phyloP scores from a whole-genome alignment of 1,284 basidiomycete species.

The Neonothopanus nambi region DNA sequence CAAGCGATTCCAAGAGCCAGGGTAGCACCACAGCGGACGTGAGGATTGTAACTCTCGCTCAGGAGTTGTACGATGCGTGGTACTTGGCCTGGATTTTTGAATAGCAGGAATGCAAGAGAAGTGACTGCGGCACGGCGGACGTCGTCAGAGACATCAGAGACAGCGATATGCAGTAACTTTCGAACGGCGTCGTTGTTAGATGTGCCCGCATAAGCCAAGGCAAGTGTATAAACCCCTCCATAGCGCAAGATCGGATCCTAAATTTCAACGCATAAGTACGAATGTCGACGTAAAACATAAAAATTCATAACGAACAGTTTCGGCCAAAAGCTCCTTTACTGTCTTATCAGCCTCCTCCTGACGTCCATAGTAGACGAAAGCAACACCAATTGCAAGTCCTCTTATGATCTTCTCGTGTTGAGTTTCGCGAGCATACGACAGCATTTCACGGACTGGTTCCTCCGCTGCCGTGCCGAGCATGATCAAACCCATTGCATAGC shows the following conservation, averaged over 20 bases:
- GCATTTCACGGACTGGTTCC: conserved; percentile 87
- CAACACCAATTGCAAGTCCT: conserved; percentile 87
- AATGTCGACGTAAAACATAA: neutral
- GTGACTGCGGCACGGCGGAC: conserved; percentile 94
- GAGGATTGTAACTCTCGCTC: conserved; percentile 98
- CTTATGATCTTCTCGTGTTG: conserved; percentile 99
- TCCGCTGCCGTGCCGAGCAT: conserved; percentile 90
- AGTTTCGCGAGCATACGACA: conserved; percentile 91
- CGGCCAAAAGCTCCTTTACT: conserved; percentile 73
- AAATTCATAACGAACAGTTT: conserved; percentile 66
- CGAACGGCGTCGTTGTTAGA: conserved; percentile 91
- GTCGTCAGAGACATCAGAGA: conserved; percentile 96
- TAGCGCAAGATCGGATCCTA: conserved; percentile 95
- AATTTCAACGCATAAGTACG: neutral
- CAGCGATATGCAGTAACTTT: conserved; percentile 89
- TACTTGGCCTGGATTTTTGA: conserved; percentile 93
- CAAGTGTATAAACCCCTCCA: conserved; percentile 93
- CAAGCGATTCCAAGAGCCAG: conserved; percentile 94
- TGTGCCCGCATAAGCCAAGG: conserved; percentile 93
- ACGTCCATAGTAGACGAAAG: conserved; percentile 87
- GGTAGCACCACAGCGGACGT: conserved; percentile 94
- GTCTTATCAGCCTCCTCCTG: conserved; percentile 87
- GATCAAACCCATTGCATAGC: conserved; percentile 94
- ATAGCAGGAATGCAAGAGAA: conserved; percentile 90
- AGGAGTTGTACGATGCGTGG: conserved; percentile 93